Percentiles rank a stretch among this genome's conserved stretches.
Evolutionary conservation across 768 basidiomycete species (phyloP).

Genomic region (Tubosaeta sp.): DNA sequence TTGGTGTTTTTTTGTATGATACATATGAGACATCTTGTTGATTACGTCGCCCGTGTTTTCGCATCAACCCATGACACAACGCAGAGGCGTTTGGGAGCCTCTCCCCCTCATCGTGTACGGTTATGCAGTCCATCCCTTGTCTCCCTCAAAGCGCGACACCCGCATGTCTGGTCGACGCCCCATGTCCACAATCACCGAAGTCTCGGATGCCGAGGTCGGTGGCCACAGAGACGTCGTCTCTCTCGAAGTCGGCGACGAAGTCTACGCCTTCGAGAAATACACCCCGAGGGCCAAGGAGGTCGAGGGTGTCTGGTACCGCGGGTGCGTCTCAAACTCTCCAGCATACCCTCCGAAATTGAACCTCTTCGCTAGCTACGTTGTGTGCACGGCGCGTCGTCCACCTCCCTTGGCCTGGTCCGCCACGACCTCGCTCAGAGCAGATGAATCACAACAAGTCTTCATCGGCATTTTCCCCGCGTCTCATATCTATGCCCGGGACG

Average conservation of each 20-base stretch:
- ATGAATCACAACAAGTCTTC: slow-evolving; percentile 83
- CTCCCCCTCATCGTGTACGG: slow-evolving; percentile 81
- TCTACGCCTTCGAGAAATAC: slow-evolving; percentile 96
- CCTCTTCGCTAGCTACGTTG: slow-evolving; percentile 63
- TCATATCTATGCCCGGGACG: slow-evolving; percentile 82
- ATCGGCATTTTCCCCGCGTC: slow-evolving; percentile 93
- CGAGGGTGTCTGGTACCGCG: slow-evolving; percentile 88
- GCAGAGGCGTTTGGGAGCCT: slow-evolving; percentile 56
- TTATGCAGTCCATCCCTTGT: slow-evolving; percentile 82
- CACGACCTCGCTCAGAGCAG: slow-evolving; percentile 51
- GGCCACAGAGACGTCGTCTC: slow-evolving; percentile 74
- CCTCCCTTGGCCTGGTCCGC: slow-evolving; percentile 66
- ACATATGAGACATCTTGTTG: not conserved
- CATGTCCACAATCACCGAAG: slow-evolving; percentile 42
- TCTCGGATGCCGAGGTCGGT: slow-evolving; percentile 55
- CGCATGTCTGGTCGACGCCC: slow-evolving; percentile 46
- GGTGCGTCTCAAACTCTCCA: slow-evolving; percentile 50
- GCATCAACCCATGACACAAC: slow-evolving; percentile 15
- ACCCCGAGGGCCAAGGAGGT: slow-evolving; percentile 67
- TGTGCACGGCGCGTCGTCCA: slow-evolving; percentile 67
- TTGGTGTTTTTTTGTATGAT: not conserved
- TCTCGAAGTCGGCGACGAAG: slow-evolving; percentile 92
- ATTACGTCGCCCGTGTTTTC: not conserved
- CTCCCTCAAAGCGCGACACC: slow-evolving; percentile 71
- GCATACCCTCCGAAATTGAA: not conserved